phyloP scores from a whole-genome alignment of 2,329 filamentous ascomycete genomes.

The Orbilia quercus region DNA sequence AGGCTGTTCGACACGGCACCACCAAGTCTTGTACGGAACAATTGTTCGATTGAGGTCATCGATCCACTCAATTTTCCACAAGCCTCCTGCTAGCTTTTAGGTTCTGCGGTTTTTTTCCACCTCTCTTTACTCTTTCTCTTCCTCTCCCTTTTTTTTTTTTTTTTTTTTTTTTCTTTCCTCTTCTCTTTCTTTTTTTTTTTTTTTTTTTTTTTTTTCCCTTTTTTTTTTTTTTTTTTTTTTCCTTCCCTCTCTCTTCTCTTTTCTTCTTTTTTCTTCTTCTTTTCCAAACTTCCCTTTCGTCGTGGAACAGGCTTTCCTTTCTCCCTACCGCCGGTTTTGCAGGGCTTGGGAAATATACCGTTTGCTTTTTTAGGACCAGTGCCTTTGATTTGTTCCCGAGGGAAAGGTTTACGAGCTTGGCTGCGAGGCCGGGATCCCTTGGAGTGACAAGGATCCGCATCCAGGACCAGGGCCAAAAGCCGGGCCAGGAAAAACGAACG shows the following conservation, averaged over 20 bases:
- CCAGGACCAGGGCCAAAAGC: constrained; percentile 29
- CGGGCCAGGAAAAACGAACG: constrained; percentile 52
- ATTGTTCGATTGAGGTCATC: too few relatives aligned
- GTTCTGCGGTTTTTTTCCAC: too few relatives aligned
- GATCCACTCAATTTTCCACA: too few relatives aligned
- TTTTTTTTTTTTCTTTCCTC: too few relatives aligned
- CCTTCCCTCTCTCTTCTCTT: constrained; percentile 7
- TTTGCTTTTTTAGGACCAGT: constrained; percentile 50
- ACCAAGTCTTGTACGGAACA: too few relatives aligned
- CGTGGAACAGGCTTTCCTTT: constrained; percentile 32
- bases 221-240: constrained; percentile 1
- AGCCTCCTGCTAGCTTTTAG: too few relatives aligned
- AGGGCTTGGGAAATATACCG: constrained; percentile 14
- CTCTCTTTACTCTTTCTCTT: too few relatives aligned
- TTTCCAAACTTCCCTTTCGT: not conserved
- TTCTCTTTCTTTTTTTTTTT: constrained; percentile 23
- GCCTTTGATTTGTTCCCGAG: constrained; percentile 44
- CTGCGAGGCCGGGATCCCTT: constrained; percentile 44
- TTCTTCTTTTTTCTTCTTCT: not conserved
- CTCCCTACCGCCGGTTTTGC: constrained; percentile 25
- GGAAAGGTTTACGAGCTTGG: constrained; percentile 54
- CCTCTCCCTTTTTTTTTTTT: too few relatives aligned
- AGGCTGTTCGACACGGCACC: too few relatives aligned
- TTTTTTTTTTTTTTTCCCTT: too few relatives aligned
- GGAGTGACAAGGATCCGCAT: constrained; percentile 36